A percentile compares a stretch with the other conserved stretches of the same genome.
These are phyloP conservation scores for Trichoderma gamsii DNA, from an alignment of 495 filamentous ascomycete genomes.

Conservation along the genomic window DNA sequence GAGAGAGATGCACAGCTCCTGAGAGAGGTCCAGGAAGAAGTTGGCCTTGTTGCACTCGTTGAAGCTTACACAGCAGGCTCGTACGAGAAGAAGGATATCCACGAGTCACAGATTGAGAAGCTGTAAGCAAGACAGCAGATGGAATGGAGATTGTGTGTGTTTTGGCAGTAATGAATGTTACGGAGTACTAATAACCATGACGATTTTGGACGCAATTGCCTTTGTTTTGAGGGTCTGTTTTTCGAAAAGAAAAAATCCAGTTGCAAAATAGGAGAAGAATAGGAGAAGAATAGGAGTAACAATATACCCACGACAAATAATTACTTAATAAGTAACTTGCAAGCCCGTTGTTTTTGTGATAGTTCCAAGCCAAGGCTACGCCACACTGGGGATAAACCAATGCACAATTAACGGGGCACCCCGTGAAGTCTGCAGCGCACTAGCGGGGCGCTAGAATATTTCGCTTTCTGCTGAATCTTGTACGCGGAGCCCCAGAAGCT, in stretches of 20 bases:
- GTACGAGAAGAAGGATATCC: slow-evolving; percentile 6
- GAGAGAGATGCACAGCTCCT: slow-evolving; percentile 30
- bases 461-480: neutral
- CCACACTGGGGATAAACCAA: neutral
- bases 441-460: slow-evolving; percentile 9
- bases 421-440: neutral
- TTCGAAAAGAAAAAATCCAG: too few relatives aligned
- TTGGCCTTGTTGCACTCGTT: slow-evolving; percentile 20
- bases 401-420: slow-evolving; percentile 12
- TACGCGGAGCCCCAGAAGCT: neutral
- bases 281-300: too few relatives aligned
- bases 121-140: neutral
- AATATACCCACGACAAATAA: too few relatives aligned
- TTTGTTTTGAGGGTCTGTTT: too few relatives aligned
- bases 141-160: neutral
- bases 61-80: neutral
- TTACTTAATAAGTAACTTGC: neutral
- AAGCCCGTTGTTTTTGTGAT: neutral
- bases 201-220: too few relatives aligned
- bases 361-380: neutral
- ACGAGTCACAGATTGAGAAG: neutral
- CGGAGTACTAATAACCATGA: neutral
- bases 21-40: slow-evolving; percentile 18
- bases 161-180: neutral
- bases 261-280: too few relatives aligned